Percentiles rank a stretch among this genome's conserved stretches.
Evolutionary conservation across 2,329 filamentous ascomycete genomes (phyloP).

Genomic region (Amphichorda felina): DNA sequence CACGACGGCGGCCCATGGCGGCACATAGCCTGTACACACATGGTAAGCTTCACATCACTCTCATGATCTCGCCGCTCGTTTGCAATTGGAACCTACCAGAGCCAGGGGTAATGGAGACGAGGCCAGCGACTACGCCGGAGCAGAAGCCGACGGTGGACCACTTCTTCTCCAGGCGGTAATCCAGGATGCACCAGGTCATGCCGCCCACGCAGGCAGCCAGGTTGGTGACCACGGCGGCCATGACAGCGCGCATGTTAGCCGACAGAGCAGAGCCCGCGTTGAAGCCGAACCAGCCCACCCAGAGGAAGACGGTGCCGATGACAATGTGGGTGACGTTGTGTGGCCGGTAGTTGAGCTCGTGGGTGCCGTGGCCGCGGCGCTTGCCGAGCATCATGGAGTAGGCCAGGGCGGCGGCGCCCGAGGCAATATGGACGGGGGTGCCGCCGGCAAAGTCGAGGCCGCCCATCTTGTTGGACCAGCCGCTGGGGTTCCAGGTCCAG

Average conservation of each 20-base stretch:
- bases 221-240: constrained; percentile 81
- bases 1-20: constrained; percentile 71
- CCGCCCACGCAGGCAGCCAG: constrained; percentile 74
- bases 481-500: constrained; percentile 83
- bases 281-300: constrained; percentile 95
- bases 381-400: constrained; percentile 90
- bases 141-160: constrained; percentile 93
- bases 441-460: constrained; percentile 84
- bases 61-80: background rate
- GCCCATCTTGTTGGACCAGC: constrained; percentile 71
- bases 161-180: constrained; percentile 81
- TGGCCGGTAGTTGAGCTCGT: constrained; percentile 82
- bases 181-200: constrained; percentile 80
- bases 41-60: too few species aligned
- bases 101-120: constrained; percentile 81
- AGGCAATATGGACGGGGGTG: constrained; percentile 81
- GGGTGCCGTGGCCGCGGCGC: constrained; percentile 70
- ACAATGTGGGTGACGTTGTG: constrained; percentile 92
- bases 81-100: constrained; percentile 40
- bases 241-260: constrained; percentile 73
- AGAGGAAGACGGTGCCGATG: constrained; percentile 84
- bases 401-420: constrained; percentile 70
- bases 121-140: constrained; percentile 75
- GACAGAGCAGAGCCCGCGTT: constrained; percentile 75
- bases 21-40: constrained; percentile 49